Percentiles rank a stretch among this genome's conserved stretches.
phyloP scores from a whole-genome alignment of 768 basidiomycete species.

The Fomitopsis serialis region DNA sequence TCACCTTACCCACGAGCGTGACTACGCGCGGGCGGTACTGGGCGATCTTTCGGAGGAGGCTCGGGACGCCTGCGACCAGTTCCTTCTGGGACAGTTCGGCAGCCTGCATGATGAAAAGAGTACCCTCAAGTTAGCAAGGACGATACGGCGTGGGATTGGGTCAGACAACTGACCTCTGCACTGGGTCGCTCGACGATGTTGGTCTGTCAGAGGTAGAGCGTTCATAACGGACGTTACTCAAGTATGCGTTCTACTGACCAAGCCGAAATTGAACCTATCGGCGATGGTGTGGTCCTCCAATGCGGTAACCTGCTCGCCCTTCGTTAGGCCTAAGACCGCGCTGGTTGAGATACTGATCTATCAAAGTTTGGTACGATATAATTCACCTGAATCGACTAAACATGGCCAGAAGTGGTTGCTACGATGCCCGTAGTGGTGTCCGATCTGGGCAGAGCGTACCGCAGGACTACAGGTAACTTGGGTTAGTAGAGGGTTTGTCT shows the following conservation, averaged over 20 bases:
- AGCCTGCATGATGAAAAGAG: slow-evolving; percentile 17
- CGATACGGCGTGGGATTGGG: not conserved
- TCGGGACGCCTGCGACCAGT: slow-evolving; percentile 47
- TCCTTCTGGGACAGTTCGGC: slow-evolving; percentile 52
- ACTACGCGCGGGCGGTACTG: slow-evolving; percentile 56
- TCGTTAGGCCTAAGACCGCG: not conserved
- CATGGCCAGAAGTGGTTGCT: slow-evolving; percentile 83
- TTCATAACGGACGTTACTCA: not conserved
- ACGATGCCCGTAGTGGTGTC: slow-evolving; percentile 76
- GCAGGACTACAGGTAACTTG: slow-evolving; percentile 57
- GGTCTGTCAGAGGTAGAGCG: slow-evolving; percentile 39
- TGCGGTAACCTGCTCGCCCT: slow-evolving; percentile 52
- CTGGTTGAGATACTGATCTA: no score
- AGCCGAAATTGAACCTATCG: slow-evolving; percentile 50
- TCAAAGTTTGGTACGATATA: not conserved
- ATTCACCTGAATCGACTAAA: slow-evolving; percentile 49
- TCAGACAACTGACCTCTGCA: slow-evolving; percentile 38
- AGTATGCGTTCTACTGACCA: slow-evolving; percentile 40
- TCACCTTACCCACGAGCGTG: slow-evolving; percentile 75
- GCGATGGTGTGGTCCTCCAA: slow-evolving; percentile 60
- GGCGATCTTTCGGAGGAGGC: slow-evolving; percentile 54
- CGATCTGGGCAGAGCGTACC: slow-evolving; percentile 55
- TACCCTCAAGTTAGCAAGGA: no score
- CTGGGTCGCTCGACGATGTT: slow-evolving; percentile 73
- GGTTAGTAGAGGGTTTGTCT: not conserved